Evolutionary conservation across 176 grass and related monocot genomes (phyloP).

Genomic region (Avena insularis): DNA sequence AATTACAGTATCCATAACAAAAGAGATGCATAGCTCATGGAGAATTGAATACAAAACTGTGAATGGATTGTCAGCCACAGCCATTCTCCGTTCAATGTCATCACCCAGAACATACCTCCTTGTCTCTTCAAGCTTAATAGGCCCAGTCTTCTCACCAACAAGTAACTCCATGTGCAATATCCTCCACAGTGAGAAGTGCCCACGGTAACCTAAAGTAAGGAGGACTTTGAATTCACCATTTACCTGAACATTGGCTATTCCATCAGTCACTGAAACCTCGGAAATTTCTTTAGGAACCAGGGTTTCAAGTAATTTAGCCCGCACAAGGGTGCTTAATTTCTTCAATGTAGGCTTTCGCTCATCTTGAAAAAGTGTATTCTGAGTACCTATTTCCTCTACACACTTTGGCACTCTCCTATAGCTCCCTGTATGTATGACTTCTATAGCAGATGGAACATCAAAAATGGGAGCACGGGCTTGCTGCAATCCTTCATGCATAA

Average conservation of each 20-base stretch:
- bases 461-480: conserved; percentile 91
- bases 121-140: conserved; percentile 84
- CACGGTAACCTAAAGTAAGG: conserved; percentile 87
- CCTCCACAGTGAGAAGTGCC: conserved; percentile 83
- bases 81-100: conserved; percentile 96
- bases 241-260: conserved; percentile 72
- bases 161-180: conserved; percentile 92
- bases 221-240: conserved; percentile 92
- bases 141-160: conserved; percentile 89
- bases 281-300: conserved; percentile 81
- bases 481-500: conserved; percentile 87
- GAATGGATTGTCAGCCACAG: conserved; percentile 77
- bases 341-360: conserved; percentile 84
- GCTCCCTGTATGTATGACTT: conserved; percentile 76
- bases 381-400: conserved; percentile 81
- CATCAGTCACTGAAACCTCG: conserved; percentile 75
- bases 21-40: conserved; percentile 84
- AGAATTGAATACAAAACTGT: conserved; percentile 85
- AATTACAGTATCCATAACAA: conserved; percentile 96
- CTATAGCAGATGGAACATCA: conserved; percentile 91
- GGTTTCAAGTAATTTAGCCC: conserved; percentile 88
- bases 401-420: conserved; percentile 86
- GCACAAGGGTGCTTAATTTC: conserved; percentile 81
- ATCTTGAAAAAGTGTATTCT: conserved; percentile 75
- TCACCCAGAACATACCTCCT: conserved; percentile 82